Evolutionary conservation across 139 green algal species (phyloP).

Genomic region (Picochlorum sp.): DNA sequence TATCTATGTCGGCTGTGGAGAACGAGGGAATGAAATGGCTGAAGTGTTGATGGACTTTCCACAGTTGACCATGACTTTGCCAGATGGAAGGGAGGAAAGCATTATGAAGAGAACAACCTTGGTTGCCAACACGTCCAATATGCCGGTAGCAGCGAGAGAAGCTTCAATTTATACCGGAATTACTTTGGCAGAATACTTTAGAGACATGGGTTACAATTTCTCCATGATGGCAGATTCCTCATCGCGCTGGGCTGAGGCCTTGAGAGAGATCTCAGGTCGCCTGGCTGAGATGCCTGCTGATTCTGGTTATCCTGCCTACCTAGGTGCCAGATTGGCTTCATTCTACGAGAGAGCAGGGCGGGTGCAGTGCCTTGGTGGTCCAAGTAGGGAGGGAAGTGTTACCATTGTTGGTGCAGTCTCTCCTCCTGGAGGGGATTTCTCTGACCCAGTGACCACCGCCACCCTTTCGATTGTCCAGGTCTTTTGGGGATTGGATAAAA

Average conservation of each 20-base stretch:
- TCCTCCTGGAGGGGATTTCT: conserved; percentile 96
- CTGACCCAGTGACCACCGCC: conserved; percentile 93
- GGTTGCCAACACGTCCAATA: conserved; percentile 99
- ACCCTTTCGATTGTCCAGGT: conserved; percentile 99
- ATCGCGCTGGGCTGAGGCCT: conserved; percentile 94
- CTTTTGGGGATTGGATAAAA: conserved; percentile 99
- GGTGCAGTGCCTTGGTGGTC: conserved; percentile 84
- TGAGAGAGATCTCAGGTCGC: conserved; percentile 97
- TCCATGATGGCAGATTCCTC: conserved; percentile 99
- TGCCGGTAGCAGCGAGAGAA: conserved; percentile 97
- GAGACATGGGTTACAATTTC: conserved; percentile 96
- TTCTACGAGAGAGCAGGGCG: conserved; percentile 98
- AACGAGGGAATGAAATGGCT: conserved; percentile 91
- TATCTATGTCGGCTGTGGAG: conserved; percentile 98
- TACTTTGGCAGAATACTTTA: conserved; percentile 98
- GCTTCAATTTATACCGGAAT: conserved; percentile 99
- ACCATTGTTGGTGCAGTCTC: conserved; percentile 98
- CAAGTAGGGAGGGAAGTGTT: conserved; percentile 86
- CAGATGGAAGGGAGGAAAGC: conserved; percentile 91
- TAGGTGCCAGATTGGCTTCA: conserved; percentile 81
- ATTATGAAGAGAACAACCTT: conserved; percentile 99
- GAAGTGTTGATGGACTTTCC: conserved; percentile 93
- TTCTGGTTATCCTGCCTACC: conserved; percentile 84
- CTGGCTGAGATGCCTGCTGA: conserved; percentile 99
- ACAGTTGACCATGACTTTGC: conserved; percentile 94